Percentiles rank a stretch among this genome's conserved stretches.
phyloP scores from a whole-genome alignment of 805 yeast species.

The Candida yuanshanica region DNA sequence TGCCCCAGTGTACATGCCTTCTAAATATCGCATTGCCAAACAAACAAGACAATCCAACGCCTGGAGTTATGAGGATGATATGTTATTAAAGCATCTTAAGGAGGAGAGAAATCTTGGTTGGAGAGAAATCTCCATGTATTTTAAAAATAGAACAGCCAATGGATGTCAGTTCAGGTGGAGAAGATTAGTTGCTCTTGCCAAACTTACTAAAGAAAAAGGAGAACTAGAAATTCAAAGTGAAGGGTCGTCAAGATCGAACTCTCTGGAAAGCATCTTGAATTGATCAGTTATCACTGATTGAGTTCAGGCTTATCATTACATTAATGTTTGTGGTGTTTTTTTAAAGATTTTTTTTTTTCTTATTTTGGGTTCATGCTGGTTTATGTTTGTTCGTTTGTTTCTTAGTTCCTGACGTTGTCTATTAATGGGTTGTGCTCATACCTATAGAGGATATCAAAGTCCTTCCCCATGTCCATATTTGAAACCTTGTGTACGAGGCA shows the following conservation, averaged over 20 bases:
- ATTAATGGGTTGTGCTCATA: no score
- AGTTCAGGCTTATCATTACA: background rate
- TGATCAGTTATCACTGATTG: background rate
- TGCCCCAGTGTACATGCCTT: background rate
- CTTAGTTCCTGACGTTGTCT: no score
- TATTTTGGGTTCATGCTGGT: no score
- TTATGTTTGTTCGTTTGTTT: no score
- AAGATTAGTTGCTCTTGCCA: slow-evolving; percentile 28
- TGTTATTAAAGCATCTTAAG: slow-evolving; percentile 52
- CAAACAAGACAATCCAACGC: slow-evolving; percentile 28
- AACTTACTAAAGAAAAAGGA: slow-evolving; percentile 2
- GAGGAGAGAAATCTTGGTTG: slow-evolving; percentile 68
- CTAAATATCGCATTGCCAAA: slow-evolving; percentile 12
- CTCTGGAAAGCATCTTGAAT: slow-evolving; percentile 8
- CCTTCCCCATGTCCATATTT: no score
- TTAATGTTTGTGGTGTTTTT: background rate
- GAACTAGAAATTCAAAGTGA: background rate
- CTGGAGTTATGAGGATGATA: slow-evolving; percentile 66
- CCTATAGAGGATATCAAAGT: no score
- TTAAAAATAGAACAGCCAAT: slow-evolving; percentile 65
- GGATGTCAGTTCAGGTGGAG: slow-evolving; percentile 80
- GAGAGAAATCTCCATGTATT: slow-evolving; percentile 67
- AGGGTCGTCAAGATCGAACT: slow-evolving; percentile 2
- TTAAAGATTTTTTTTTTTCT: no score
- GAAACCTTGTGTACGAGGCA: no score